Conservation (phyloP, 2,329 filamentous ascomycete species). For the Paecilomyces niveus region DNA sequence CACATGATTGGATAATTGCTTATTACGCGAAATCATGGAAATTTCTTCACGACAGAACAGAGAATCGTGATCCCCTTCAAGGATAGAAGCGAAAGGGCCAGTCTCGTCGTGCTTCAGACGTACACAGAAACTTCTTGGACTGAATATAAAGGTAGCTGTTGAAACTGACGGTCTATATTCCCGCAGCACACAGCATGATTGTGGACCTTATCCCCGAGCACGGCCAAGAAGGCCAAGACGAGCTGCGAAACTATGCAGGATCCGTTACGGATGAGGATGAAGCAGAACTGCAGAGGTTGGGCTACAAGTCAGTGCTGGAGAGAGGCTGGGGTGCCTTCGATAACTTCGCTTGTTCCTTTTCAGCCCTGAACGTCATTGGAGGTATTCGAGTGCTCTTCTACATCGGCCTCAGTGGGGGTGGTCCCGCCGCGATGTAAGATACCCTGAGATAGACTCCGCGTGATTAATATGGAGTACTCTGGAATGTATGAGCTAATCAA, state of each 20-base stretch:
- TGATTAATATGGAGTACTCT: not conserved
- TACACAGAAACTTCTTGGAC: not conserved
- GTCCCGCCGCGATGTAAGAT: conserved; percentile 6
- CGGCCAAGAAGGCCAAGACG: not conserved
- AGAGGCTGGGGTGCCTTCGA: conserved; percentile 19
- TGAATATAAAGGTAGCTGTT: not conserved
- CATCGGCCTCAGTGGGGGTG: conserved; percentile 19
- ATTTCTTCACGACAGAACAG: not conserved
- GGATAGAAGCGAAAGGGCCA: not conserved
- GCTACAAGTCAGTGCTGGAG: conserved; percentile 17
- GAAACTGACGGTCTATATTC: not conserved
- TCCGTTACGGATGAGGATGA: conserved; percentile 17
- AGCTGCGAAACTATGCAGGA: conserved; percentile 1
- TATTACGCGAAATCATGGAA: not conserved
- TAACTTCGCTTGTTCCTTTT: conserved; percentile 22
- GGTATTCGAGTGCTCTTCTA: conserved; percentile 21
- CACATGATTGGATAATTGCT: not conserved
- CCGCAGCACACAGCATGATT: not conserved
- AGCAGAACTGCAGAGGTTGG: conserved; percentile 17
- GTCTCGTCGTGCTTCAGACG: not conserved
- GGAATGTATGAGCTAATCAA: not conserved
- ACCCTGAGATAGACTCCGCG: not conserved
- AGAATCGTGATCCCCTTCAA: not conserved
- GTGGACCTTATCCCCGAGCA: not conserved
- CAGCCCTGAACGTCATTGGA: conserved; percentile 19